Evolutionary conservation across 495 filamentous ascomycete species (phyloP).

Genomic region (Neurospora sublineolata): DNA sequence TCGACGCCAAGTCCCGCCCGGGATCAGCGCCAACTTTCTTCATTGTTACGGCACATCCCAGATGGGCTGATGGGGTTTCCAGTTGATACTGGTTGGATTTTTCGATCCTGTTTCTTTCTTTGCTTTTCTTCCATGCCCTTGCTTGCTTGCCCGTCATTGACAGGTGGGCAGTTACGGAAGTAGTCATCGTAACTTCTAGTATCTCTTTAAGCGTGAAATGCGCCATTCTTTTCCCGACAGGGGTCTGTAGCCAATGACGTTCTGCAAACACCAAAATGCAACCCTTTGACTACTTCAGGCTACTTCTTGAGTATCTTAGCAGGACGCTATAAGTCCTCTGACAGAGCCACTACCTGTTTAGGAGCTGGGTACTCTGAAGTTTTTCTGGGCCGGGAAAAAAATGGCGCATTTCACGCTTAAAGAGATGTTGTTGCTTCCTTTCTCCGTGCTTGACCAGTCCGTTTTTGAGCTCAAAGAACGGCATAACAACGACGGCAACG

Average conservation of each 20-base stretch:
- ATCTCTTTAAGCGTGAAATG: too few relatives aligned
- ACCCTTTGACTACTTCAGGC: neutral
- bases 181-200: neutral
- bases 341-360: neutral
- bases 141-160: neutral
- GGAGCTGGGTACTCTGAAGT: neutral
- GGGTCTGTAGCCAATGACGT: neutral
- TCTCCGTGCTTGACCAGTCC: neutral
- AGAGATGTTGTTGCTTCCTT: neutral
- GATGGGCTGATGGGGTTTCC: neutral
- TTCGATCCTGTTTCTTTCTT: neutral
- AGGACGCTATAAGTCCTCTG: neutral
- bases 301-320: neutral
- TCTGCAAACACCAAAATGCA: neutral
- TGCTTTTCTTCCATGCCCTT: neutral
- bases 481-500: neutral
- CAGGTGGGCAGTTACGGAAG: neutral
- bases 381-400: neutral
- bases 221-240: too few relatives aligned
- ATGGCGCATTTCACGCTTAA: neutral
- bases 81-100: neutral
- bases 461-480: neutral
- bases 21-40: neutral
- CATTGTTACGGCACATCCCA: neutral
- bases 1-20: slow-evolving; percentile 6